Base-by-base conservation (phyloP, 2,329 filamentous ascomycete genomes). In the Teratosphaeria gauchensis region DNA sequence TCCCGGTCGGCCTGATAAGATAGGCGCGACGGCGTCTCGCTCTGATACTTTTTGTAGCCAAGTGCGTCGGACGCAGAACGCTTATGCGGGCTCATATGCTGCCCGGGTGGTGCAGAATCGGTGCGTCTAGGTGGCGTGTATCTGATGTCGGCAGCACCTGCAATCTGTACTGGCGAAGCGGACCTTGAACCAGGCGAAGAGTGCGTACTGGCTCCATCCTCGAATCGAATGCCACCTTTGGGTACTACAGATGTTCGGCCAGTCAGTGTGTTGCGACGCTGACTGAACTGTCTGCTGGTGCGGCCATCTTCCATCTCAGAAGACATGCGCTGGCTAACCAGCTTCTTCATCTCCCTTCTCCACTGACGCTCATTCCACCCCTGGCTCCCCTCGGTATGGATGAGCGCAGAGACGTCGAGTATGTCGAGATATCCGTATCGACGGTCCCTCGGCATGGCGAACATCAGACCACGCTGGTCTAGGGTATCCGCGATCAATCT, bases 391-490 rank as follows among this genome's bases (percentile, higher is more conserved):
- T 90, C 82, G 2, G 87, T 86, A 62, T 88, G 81, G 61, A 99
- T 91, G 51, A 97, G 77, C 56, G 82, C 82, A 3, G 87, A 85
- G 16, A 97, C 89, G 70, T 99, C 94, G 58, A 92, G 75, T 38
- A 91, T 85, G 68, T 97, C 94, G 30, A 99, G 76, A 68, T 97
- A 97, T 0, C 92, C 92, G 68, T 95, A 95, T 63, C 89, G 83
- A 56, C 86, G 85, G 66, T 94, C 85, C 66, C 89, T 90, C 0
- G 94, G 92, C 86, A 99, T 95, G 5, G 92, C 94, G 73, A 97
- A 99, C 94, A 99, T 99, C 64, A 99, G 80, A 58, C 94, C 95
- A 53, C 90, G 84, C 3, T 89, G 80, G 73, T 97, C 92, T 52
- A 92, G 82, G 0, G 89, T 87, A 69, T 95, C 95, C 2, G 94